Percentiles rank a stretch among this genome's conserved stretches.
Conservation (phyloP, 768 basidiomycete genomes). For the Arthromyces matolae region DNA sequence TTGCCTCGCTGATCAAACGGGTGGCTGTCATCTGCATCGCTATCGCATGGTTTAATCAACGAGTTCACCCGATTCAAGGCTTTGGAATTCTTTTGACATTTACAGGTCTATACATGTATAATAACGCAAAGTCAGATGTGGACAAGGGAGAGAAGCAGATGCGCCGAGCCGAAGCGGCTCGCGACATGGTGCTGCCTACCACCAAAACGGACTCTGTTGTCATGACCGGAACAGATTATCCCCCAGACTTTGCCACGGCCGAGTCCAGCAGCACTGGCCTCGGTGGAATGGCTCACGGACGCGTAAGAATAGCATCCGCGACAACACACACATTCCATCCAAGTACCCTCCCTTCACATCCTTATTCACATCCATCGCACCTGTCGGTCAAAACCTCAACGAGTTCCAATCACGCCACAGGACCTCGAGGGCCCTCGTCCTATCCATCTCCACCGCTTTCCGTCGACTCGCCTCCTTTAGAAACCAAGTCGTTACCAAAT, state of each 20-base stretch:
- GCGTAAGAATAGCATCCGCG: slow-evolving; percentile 31
- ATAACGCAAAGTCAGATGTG: slow-evolving; percentile 88
- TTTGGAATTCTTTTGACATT: slow-evolving; percentile 91
- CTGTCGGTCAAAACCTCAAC: slow-evolving; percentile 17
- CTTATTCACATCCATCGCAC: slow-evolving; percentile 6
- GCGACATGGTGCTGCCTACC: slow-evolving; percentile 65
- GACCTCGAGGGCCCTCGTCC: slow-evolving; percentile 17
- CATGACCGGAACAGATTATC: slow-evolving; percentile 39
- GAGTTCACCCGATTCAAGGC: slow-evolving; percentile 79
- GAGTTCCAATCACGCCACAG: slow-evolving; percentile 9
- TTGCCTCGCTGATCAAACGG: slow-evolving; percentile 96
- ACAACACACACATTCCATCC: slow-evolving; percentile 22
- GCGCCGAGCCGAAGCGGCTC: slow-evolving; percentile 68
- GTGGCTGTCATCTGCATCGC: slow-evolving; percentile 98
- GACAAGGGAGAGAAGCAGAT: slow-evolving; percentile 90
- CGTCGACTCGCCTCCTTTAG: slow-evolving; percentile 35
- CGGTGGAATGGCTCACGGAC: slow-evolving; percentile 32
- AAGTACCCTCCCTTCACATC: slow-evolving; percentile 12
- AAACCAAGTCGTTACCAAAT: slow-evolving; percentile 18
- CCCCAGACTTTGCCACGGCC: slow-evolving; percentile 27
- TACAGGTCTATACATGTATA: slow-evolving; percentile 91
- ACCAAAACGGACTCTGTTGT: slow-evolving; percentile 59
- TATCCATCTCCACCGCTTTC: slow-evolving; percentile 49
- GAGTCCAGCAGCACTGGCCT: slow-evolving; percentile 35
- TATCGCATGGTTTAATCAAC: slow-evolving; percentile 93